Evolutionary conservation across 176 grass and related monocot genomes (phyloP).

Genomic region (Bolboschoenus planiculmis): DNA sequence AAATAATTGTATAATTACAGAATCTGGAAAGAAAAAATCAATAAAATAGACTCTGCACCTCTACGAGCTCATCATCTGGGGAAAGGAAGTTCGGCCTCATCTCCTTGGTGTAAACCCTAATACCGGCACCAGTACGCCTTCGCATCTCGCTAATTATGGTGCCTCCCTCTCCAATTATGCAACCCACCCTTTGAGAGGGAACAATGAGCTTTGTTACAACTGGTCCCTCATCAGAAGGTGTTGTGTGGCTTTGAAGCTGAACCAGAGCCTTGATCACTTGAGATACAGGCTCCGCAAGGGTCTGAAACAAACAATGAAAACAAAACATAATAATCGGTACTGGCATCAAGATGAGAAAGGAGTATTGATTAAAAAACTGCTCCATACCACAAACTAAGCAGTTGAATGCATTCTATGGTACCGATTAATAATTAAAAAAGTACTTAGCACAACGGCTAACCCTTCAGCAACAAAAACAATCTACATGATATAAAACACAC

Average conservation of each 20-base stretch:
- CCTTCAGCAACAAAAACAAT: neutral
- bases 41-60: constrained; percentile 48
- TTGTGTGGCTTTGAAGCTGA: constrained; percentile 59
- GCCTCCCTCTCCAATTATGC: constrained; percentile 88
- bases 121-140: constrained; percentile 74
- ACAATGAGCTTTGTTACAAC: constrained; percentile 78
- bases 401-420: neutral
- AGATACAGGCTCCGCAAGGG: constrained; percentile 58
- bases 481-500: constrained; percentile 11
- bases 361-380: neutral
- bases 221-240: constrained; percentile 50
- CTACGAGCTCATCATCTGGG: constrained; percentile 81
- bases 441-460: neutral
- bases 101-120: constrained; percentile 84
- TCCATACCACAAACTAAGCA: neutral
- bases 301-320: constrained; percentile 39
- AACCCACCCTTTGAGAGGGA: constrained; percentile 91
- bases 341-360: neutral
- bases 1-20: constrained; percentile 13
- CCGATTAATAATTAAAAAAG: neutral
- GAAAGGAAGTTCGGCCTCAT: constrained; percentile 84
- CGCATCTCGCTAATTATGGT: constrained; percentile 96
- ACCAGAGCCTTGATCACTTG: constrained; percentile 87
- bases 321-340: neutral
- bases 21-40: constrained; percentile 33